Percentiles rank a stretch among this genome's conserved stretches.
Conservation (phyloP, 768 basidiomycete genomes). For the Hebeloma cylindrosporum region DNA sequence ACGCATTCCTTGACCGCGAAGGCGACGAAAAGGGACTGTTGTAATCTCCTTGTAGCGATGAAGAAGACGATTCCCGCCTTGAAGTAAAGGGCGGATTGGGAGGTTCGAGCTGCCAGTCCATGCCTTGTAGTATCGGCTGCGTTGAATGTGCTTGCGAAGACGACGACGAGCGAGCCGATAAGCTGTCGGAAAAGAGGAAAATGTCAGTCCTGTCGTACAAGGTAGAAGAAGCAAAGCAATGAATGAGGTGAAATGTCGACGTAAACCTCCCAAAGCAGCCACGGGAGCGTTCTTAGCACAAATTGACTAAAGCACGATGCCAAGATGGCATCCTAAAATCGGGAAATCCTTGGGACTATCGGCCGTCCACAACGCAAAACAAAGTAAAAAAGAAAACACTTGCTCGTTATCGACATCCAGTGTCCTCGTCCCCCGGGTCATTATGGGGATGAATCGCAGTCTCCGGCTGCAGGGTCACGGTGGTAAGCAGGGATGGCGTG, state of each 20-base stretch:
- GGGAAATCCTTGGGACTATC: neutral
- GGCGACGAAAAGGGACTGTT: constrained; percentile 6
- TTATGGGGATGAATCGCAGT: constrained; percentile 2
- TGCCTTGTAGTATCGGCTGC: neutral
- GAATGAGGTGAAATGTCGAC: too few relatives aligned
- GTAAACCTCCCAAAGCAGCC: too few relatives aligned
- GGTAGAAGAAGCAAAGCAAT: too few relatives aligned
- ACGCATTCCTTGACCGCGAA: constrained; percentile 7
- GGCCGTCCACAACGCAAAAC: neutral
- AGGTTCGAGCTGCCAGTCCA: constrained; percentile 9
- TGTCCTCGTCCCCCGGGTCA: constrained; percentile 4
- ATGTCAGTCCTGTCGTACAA: constrained; percentile 8
- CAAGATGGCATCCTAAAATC: neutral
- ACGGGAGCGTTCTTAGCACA: too few relatives aligned
- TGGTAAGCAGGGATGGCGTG: constrained; percentile 3
- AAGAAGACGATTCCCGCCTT: constrained; percentile 1
- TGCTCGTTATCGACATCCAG: constrained; percentile 11
- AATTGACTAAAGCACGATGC: neutral
- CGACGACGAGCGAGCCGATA: neutral
- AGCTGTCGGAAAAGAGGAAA: constrained; percentile 1
- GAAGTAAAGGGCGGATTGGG: neutral
- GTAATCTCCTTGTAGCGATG: constrained; percentile 3
- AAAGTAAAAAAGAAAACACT: constrained; percentile 4
- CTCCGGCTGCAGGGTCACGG: neutral
- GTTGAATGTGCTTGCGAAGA: neutral